Percentiles rank a stretch among this genome's conserved stretches.
These are phyloP conservation scores for Saraca asoca DNA, from an alignment of 331 rosid genomes.

Conservation along the genomic window DNA sequence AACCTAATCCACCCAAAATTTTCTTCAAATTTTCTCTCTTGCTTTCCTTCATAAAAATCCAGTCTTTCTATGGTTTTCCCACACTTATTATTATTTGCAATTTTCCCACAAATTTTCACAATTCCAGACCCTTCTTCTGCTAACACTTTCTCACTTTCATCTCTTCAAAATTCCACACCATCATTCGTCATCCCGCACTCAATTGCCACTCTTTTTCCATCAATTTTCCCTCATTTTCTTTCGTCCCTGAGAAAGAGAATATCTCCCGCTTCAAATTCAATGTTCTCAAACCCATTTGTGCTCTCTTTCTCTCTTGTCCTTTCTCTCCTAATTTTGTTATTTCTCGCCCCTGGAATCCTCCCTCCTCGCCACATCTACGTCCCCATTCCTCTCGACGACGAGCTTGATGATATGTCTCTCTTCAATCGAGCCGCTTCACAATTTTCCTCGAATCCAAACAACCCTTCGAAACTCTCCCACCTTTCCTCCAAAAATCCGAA, in stretches of 20 bases:
- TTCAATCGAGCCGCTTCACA: slow-evolving; percentile 64
- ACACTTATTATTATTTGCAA: no score
- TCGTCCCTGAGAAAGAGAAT: slow-evolving; percentile 33
- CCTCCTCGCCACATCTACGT: slow-evolving; percentile 46
- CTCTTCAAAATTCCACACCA: not conserved
- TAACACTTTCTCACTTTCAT: no score
- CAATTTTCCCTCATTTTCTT: not conserved
- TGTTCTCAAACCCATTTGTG: slow-evolving; percentile 69
- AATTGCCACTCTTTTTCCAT: slow-evolving; percentile 6
- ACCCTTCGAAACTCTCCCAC: slow-evolving; percentile 57
- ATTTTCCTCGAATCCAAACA: slow-evolving; percentile 25
- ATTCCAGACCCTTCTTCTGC: slow-evolving; percentile 39
- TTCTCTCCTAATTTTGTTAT: slow-evolving; percentile 70
- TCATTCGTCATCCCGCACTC: slow-evolving; percentile 20
- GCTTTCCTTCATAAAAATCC: no score
- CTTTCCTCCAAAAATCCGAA: slow-evolving; percentile 61
- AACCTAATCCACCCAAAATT: no score
- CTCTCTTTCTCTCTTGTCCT: slow-evolving; percentile 71
- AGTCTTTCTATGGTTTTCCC: no score
- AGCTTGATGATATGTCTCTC: slow-evolving; percentile 66
- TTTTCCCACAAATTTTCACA: slow-evolving; percentile 17
- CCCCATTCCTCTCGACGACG: slow-evolving; percentile 67
- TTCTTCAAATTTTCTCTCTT: no score
- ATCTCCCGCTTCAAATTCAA: slow-evolving; percentile 39
- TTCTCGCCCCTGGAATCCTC: slow-evolving; percentile 65